Evolutionary conservation across 345 rosid species (phyloP).

Genomic region (Brassica incana): DNA sequence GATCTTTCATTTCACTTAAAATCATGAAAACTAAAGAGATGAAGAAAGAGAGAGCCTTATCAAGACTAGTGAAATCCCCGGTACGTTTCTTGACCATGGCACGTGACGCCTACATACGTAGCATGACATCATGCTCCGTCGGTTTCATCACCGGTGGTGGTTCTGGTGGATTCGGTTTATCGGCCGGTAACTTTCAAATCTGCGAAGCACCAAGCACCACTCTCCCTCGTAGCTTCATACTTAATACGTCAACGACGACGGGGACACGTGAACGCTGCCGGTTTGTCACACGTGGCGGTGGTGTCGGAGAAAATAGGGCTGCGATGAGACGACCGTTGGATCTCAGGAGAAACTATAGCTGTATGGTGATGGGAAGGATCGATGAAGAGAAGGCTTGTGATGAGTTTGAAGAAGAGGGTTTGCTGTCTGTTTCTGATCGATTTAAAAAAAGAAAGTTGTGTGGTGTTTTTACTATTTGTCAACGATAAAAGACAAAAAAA

Average conservation of each 20-base stretch:
- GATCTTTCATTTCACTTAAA: background rate
- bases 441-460: background rate
- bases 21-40: constrained; percentile 25
- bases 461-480: constrained; percentile 8
- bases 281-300: constrained; percentile 40
- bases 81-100: constrained; percentile 49
- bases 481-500: background rate
- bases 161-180: constrained; percentile 41
- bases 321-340: constrained; percentile 27
- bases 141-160: constrained; percentile 39
- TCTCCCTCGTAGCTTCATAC: constrained; percentile 59
- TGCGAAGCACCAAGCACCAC: constrained; percentile 27
- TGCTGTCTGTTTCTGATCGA: background rate
- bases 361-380: constrained; percentile 56
- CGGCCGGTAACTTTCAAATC: constrained; percentile 44
- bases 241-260: constrained; percentile 32
- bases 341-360: constrained; percentile 30
- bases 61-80: constrained; percentile 45
- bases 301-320: constrained; percentile 20
- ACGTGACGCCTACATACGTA: constrained; percentile 56
- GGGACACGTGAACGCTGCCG: constrained; percentile 28
- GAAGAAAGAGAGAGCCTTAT: constrained; percentile 36
- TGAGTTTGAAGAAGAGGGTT: constrained; percentile 42
- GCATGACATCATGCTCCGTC: constrained; percentile 61
- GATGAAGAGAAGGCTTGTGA: constrained; percentile 68